Percentiles rank a stretch among this genome's conserved stretches.
Conservation (phyloP, 2,329 filamentous ascomycete species). For the Pseudocercospora pini-densiflorae region DNA sequence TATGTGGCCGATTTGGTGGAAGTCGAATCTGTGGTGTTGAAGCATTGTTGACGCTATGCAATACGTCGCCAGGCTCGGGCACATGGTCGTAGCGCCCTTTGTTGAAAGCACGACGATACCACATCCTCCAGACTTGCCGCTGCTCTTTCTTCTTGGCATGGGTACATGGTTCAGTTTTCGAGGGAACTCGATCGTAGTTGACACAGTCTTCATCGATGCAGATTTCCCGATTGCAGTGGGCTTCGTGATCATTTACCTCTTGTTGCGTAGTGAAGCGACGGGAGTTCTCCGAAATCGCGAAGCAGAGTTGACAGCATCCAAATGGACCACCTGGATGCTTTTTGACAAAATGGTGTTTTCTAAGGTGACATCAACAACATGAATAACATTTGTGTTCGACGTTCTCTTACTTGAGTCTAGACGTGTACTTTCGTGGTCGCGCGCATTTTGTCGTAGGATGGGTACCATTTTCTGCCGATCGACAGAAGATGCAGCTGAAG, state of each 20-base stretch:
- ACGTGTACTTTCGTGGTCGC: too few species aligned
- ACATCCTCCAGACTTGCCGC: not conserved
- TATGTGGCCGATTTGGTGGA: not conserved
- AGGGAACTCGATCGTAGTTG: not conserved
- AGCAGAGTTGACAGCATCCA: not conserved
- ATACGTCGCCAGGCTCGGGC: not conserved
- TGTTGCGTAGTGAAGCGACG: not conserved
- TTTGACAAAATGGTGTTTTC: too few species aligned
- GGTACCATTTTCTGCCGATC: too few species aligned
- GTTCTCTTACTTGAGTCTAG: too few species aligned
- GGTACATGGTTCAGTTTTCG: not conserved
- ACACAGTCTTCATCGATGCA: not conserved
- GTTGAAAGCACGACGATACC: not conserved
- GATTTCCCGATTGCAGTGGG: not conserved
- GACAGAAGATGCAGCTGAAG: too few species aligned
- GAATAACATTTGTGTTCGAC: too few species aligned
- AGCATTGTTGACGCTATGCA: not conserved
- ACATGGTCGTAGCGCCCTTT: not conserved
- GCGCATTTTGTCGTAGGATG: too few species aligned
- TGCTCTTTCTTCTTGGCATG: not conserved
- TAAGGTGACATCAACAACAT: too few species aligned
- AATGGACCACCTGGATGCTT: too few species aligned
- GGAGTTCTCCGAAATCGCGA: not conserved
- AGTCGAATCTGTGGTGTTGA: not conserved
- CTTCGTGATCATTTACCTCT: not conserved